A percentile compares a stretch with the other conserved stretches of the same genome.
These are phyloP conservation scores for Debaryomyces nepalensis DNA, from an alignment of 1,139 yeast species.

Conservation along the genomic window DNA sequence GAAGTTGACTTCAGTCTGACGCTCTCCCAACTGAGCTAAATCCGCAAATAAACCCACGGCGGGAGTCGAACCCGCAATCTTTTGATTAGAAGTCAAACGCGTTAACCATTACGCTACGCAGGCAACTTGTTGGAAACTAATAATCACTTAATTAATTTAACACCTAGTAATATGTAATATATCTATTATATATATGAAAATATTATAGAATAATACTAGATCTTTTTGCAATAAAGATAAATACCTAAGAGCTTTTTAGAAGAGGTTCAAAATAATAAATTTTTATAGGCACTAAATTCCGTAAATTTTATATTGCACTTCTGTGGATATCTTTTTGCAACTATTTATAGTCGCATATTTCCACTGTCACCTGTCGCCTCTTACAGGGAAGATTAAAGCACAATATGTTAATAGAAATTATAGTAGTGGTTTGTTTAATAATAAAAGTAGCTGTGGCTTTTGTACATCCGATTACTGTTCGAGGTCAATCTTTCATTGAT, in stretches of 20 bases:
- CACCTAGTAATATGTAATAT: no score
- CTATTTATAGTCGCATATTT: background rate
- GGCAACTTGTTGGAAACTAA: constrained; percentile 20
- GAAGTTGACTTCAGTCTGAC: constrained; percentile 72
- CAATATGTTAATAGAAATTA: background rate
- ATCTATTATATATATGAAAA: no score
- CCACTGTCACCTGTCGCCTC: background rate
- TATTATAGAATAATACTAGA: no score
- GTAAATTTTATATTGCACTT: constrained; percentile 1
- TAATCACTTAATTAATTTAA: background rate
- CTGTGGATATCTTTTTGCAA: constrained; percentile 13
- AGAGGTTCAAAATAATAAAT: background rate
- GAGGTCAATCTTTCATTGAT: constrained; percentile 75
- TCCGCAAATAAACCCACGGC: constrained; percentile 53
- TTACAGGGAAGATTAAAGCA: background rate
- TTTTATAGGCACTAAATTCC: background rate
- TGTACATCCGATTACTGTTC: constrained; percentile 63
- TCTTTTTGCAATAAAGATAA: no score
- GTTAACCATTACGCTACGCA: constrained; percentile 51
- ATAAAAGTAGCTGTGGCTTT: constrained; percentile 23
- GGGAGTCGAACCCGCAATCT: constrained; percentile 54
- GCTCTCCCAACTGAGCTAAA: constrained; percentile 91
- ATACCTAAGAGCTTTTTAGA: background rate
- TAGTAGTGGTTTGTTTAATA: background rate
- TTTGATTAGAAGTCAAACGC: constrained; percentile 53